These are phyloP conservation scores for Mycena filopes DNA, from an alignment of 768 basidiomycete genomes.

Conservation along the genomic window DNA sequence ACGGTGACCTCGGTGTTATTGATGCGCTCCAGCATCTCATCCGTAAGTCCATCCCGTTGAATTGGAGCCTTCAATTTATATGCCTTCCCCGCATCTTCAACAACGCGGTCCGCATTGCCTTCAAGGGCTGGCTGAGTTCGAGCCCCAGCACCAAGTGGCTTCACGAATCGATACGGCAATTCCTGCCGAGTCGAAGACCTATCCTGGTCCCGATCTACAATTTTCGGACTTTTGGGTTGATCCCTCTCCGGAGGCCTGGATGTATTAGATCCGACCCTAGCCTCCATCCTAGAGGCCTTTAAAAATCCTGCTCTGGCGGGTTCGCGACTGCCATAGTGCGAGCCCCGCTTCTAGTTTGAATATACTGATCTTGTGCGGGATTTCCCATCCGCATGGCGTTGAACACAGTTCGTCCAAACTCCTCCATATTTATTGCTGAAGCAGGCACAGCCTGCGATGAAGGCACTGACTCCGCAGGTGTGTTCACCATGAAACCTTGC, in stretches of 20 bases:
- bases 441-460: background rate
- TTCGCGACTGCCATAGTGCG: background rate
- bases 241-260: conserved; percentile 26
- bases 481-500: background rate
- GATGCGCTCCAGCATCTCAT: conserved; percentile 19
- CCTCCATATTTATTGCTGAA: background rate
- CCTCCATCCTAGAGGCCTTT: conserved; percentile 22
- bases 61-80: conserved; percentile 21
- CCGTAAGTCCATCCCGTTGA: conserved; percentile 20
- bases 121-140: conserved; percentile 19
- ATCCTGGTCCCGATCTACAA: background rate
- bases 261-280: background rate
- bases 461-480: background rate
- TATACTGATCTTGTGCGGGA: conserved; percentile 1
- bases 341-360: conserved; percentile 14
- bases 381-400: background rate
- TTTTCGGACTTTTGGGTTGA: conserved; percentile 4
- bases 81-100: conserved; percentile 8
- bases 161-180: conserved; percentile 18
- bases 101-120: background rate
- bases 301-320: conserved; percentile 25
- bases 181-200: background rate
- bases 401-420: conserved; percentile 16
- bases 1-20: conserved; percentile 22
- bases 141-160: conserved; percentile 12